A percentile compares a stretch with the other conserved stretches of the same genome.
Conservation (phyloP, 306 rosid genomes). For the Styphnolobium japonicum region DNA sequence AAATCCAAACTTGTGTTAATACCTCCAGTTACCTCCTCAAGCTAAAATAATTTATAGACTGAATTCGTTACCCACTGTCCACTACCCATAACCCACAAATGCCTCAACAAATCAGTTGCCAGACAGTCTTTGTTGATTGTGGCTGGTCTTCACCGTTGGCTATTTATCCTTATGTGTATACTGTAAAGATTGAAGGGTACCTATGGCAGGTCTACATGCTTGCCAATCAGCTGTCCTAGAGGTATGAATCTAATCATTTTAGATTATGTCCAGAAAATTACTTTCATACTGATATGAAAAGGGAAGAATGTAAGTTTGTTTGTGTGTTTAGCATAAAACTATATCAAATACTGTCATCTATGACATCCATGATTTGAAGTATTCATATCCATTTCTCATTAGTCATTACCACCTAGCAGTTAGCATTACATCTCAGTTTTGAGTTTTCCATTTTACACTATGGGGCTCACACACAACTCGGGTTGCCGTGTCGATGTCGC, state of each 20-base stretch:
- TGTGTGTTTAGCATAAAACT: neutral
- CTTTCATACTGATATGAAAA: neutral
- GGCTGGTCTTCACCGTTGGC: neutral
- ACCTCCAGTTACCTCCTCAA: neutral
- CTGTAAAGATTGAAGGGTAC: neutral
- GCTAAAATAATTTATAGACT: conserved; percentile 8
- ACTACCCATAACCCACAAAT: neutral
- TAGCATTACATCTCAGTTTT: conserved; percentile 1
- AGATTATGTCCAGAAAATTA: neutral
- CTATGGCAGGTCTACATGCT: neutral
- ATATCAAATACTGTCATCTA: neutral
- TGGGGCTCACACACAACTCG: neutral
- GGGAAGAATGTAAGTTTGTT: neutral
- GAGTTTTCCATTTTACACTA: neutral
- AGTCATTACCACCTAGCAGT: neutral
- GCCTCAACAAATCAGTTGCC: neutral
- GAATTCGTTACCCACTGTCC: neutral
- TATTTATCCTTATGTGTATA: neutral
- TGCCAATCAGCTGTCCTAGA: neutral
- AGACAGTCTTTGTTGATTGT: neutral
- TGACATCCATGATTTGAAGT: neutral
- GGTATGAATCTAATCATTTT: neutral
- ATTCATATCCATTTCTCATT: neutral
- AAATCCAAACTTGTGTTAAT: neutral
- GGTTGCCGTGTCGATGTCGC: too few relatives aligned